Evolutionary conservation across 2,329 filamentous ascomycete genomes (phyloP).

Genomic region (Alternaria conjuncta): DNA sequence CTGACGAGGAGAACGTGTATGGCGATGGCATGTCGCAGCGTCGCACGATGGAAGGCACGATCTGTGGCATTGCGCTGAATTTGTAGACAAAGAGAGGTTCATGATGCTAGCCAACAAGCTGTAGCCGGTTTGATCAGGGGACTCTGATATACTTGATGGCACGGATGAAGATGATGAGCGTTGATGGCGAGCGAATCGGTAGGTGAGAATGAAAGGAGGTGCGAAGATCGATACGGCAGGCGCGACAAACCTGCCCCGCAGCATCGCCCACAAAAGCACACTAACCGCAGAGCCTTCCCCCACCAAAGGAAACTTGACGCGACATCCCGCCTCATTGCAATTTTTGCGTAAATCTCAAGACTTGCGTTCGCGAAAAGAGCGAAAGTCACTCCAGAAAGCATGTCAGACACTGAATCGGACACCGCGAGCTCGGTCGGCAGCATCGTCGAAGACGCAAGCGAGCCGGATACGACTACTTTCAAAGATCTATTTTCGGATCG

Average conservation of each 20-base stretch:
- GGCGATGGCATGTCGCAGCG: background rate
- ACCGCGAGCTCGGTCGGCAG: conserved; percentile 42
- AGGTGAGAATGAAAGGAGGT: background rate
- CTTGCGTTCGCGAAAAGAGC: background rate
- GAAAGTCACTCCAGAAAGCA: background rate
- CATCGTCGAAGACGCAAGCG: conserved; percentile 44
- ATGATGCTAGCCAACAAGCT: too few relatives aligned
- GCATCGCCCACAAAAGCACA: conserved; percentile 37
- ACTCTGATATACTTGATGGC: too few relatives aligned
- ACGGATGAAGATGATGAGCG: background rate
- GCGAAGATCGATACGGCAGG: conserved; percentile 19
- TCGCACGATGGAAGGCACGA: background rate
- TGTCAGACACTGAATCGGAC: conserved; percentile 42
- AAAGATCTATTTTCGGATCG: conserved; percentile 46
- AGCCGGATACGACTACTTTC: conserved; percentile 45
- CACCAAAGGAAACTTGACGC: conserved; percentile 14
- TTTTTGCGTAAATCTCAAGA: conserved; percentile 1
- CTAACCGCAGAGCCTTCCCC: conserved; percentile 32
- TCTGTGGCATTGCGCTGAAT: background rate
- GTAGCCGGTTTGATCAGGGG: too few relatives aligned
- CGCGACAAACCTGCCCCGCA: conserved; percentile 31
- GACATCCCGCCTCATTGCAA: background rate
- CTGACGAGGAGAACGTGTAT: background rate
- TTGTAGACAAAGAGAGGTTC: too few relatives aligned
- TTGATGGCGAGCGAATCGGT: background rate